A percentile compares a stretch with the other conserved stretches of the same genome.
Conservation (phyloP, 495 filamentous ascomycete genomes). For the Penicillium tannophilum region DNA sequence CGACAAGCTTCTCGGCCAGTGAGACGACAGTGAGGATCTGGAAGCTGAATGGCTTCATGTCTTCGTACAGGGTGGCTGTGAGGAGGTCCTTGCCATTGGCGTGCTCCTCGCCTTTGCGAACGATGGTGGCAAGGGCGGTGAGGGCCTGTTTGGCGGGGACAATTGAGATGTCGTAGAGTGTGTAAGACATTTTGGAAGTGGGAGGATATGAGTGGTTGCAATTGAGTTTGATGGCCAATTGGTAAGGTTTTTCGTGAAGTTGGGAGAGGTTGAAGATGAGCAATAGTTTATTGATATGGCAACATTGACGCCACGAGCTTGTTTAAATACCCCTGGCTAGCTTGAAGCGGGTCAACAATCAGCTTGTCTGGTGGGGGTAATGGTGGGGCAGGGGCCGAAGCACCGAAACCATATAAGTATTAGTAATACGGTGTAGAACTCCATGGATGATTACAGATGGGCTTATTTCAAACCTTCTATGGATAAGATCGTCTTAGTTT, state of each 20-base stretch:
- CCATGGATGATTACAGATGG: neutral
- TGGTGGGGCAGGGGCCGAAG: neutral
- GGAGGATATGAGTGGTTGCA: no score
- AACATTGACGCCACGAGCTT: neutral
- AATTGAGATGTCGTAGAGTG: constrained; percentile 5
- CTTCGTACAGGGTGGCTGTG: constrained; percentile 21
- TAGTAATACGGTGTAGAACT: neutral
- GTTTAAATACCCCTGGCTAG: constrained; percentile 5
- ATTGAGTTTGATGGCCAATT: neutral
- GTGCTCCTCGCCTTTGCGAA: constrained; percentile 7
- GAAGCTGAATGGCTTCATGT: constrained; percentile 51
- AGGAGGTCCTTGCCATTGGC: constrained; percentile 3
- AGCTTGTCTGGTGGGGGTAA: neutral
- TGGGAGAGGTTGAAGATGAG: constrained; percentile 2
- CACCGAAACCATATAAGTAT: neutral
- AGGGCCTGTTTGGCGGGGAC: constrained; percentile 1
- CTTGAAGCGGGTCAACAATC: neutral
- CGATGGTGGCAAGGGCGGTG: neutral
- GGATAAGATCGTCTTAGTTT: neutral
- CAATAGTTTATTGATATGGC: constrained; percentile 6
- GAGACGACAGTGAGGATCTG: constrained; percentile 45
- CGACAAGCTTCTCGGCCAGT: constrained; percentile 27
- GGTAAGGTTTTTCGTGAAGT: neutral
- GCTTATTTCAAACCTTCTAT: neutral
- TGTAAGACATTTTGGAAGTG: constrained; percentile 2